Evolutionary conservation across 352 stramenopile species (phyloP).

Genomic region (Phytophthora pisi): DNA sequence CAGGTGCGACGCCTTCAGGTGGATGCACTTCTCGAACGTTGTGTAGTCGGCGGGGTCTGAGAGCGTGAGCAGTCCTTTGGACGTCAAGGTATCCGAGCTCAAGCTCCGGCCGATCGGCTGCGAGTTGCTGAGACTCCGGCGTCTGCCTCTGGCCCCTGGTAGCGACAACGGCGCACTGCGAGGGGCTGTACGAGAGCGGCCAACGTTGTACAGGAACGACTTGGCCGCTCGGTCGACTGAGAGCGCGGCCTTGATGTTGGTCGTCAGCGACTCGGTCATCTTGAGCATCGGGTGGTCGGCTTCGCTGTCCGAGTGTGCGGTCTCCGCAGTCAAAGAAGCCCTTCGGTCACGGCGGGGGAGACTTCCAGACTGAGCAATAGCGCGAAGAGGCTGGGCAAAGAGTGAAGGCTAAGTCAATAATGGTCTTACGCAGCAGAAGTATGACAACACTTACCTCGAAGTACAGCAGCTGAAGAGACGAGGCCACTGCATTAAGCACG

Average conservation of each 20-base stretch:
- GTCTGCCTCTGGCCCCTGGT: slow-evolving; percentile 40
- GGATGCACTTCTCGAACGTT: slow-evolving; percentile 87
- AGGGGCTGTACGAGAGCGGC: slow-evolving; percentile 45
- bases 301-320: slow-evolving; percentile 20
- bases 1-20: slow-evolving; percentile 82
- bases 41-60: slow-evolving; percentile 68
- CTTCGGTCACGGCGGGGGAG: slow-evolving; percentile 61
- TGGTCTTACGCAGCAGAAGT: not conserved
- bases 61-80: slow-evolving; percentile 41
- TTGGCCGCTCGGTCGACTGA: slow-evolving; percentile 71
- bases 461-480: slow-evolving; percentile 75
- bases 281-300: slow-evolving; percentile 50
- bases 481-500: slow-evolving; percentile 82
- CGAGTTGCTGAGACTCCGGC: slow-evolving; percentile 46
- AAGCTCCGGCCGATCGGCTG: slow-evolving; percentile 33
- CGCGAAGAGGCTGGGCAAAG: slow-evolving; percentile 52
- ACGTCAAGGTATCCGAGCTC: slow-evolving; percentile 27
- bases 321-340: slow-evolving; percentile 36
- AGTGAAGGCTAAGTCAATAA: not conserved
- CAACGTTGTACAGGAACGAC: slow-evolving; percentile 80
- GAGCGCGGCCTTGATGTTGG: slow-evolving; percentile 69
- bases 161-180: slow-evolving; percentile 39
- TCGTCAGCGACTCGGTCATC: slow-evolving; percentile 59
- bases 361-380: slow-evolving; percentile 68
- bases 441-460: slow-evolving; percentile 57